Evolutionary conservation across 192 early-diverging fungal genomes (phyloP), one percentile per base, ranked within the genome.

Genomic region (Coemansia sp.): DNA sequence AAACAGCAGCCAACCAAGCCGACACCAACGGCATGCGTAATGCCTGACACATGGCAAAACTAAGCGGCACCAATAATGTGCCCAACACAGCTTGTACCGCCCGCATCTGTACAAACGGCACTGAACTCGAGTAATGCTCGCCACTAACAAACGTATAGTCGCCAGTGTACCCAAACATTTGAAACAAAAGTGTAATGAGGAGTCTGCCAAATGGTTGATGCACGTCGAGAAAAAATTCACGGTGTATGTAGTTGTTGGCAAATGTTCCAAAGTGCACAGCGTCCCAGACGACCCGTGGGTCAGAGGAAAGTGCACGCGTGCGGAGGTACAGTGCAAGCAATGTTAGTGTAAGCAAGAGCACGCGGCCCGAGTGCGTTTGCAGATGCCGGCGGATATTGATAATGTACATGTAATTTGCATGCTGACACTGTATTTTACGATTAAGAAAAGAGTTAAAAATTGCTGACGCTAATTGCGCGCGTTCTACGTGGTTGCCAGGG

Each of bases 261-360:
- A 98, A 98, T 82, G 93, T 92, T 57, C 95, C 95, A 83, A 97
- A 97, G 58, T 97, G 95, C 5, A 95, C 93, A 71, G 97, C 96
- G 74, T 98, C 95, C 89, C 89, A 91, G 31, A 87, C 83, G 10
- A 91, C 89, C 44, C 81, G 60, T 54, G 77, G 60, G 12, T 87
- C 82, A 6, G 58, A 51, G 40, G 70, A 74, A 50, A 91, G 85
- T 37, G 79, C 60, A 67, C 84, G 77, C 60, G 85, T 79, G 23
- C 74, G 66, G 31, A 61, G 24, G 17, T 31, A 26, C 14, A 74
- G 36, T 0, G 66, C 57, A 17, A 65, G 0, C 3, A 9, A 4
- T 7, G 40, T 44, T n/a, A 44, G 40, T 14, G 12, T 4, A 44
- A 44, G 40, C 40, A 44, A 5, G 14, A 44, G 40, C 40, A 44